phyloP scores from a whole-genome alignment of 148 eudicot genomes.

The Polygonum maritimum region DNA sequence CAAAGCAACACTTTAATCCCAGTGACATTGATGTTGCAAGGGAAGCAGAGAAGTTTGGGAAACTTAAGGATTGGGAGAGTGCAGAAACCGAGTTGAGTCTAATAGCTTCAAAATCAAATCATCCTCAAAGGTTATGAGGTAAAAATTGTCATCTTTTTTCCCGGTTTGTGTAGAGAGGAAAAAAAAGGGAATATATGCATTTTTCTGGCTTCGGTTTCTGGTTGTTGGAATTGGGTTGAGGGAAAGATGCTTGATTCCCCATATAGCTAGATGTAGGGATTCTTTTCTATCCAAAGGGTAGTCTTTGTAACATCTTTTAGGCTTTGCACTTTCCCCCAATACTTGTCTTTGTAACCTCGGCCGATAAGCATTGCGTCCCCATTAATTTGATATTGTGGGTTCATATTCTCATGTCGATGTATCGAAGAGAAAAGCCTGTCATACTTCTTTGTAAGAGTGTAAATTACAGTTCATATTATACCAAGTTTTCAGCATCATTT shows the following conservation, averaged over 20 bases:
- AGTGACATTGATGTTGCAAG: constrained; percentile 69
- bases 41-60: constrained; percentile 77
- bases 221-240: not conserved
- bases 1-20: constrained; percentile 41
- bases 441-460: not conserved
- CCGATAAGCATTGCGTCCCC: too few relatives aligned
- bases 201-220: not conserved
- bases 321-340: not conserved
- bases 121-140: not conserved
- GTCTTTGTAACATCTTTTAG: not conserved
- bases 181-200: not conserved
- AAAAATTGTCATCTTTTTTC: not conserved
- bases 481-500: not conserved
- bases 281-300: constrained; percentile 4
- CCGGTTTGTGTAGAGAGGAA: not conserved
- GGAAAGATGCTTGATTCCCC: not conserved
- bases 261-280: not conserved
- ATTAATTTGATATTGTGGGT: not conserved
- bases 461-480: not conserved
- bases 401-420: not conserved
- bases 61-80: constrained; percentile 21
- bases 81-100: constrained; percentile 63
- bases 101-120: constrained; percentile 20
- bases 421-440: not conserved
- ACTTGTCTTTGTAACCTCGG: too few relatives aligned